Conservation (phyloP, 108 stramenopile species). For the Epithemia pelagica region DNA sequence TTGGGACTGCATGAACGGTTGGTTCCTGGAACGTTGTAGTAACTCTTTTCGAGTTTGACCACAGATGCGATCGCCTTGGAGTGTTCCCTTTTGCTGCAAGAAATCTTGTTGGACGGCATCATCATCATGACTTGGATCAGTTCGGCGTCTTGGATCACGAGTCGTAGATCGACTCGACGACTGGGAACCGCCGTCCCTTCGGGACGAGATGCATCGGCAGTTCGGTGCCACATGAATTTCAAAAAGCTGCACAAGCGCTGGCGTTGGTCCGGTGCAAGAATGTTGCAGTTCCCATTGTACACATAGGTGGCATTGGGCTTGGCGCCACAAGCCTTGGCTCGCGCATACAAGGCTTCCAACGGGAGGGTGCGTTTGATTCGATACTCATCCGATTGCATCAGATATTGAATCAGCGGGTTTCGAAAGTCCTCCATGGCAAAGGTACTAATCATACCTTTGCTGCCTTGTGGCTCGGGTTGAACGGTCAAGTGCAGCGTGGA, state of each 20-base stretch:
- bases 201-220: too few species aligned
- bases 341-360: neutral
- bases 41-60: neutral
- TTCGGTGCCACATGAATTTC: neutral
- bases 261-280: neutral
- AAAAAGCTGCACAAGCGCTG: neutral
- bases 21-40: neutral
- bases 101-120: neutral
- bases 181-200: neutral
- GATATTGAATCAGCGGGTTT: slow-evolving; percentile 21
- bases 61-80: neutral
- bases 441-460: slow-evolving; percentile 20
- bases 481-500: slow-evolving; percentile 38
- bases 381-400: slow-evolving; percentile 26
- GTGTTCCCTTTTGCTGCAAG: neutral
- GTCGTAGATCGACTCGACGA: neutral
- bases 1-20: neutral
- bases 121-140: neutral
- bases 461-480: neutral
- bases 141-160: neutral
- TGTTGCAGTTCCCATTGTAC: neutral
- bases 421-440: slow-evolving; percentile 16
- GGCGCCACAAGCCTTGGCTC: neutral
- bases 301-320: neutral
- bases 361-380: slow-evolving; percentile 13